These are phyloP conservation scores for Apiospora marii DNA, from an alignment of 2,329 filamentous ascomycete species.

Conservation along the genomic window DNA sequence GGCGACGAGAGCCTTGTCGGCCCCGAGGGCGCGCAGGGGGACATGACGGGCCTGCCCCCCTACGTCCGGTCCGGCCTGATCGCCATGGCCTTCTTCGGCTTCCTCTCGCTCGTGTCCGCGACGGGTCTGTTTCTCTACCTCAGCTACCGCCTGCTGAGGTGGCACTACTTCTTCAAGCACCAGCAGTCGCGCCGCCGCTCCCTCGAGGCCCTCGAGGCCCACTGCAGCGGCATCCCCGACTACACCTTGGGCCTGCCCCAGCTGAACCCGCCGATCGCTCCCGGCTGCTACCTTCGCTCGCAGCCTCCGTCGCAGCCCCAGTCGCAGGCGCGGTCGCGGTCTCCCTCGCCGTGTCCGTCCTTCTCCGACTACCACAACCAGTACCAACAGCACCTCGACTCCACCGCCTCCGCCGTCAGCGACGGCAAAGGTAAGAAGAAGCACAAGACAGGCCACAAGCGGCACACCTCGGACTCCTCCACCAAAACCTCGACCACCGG, in stretches of 20 bases:
- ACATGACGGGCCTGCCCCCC: neutral
- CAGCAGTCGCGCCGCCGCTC: neutral
- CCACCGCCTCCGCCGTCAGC: neutral
- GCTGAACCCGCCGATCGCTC: neutral
- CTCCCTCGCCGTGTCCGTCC: neutral
- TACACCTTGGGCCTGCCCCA: neutral
- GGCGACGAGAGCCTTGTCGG: neutral
- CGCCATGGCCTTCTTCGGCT: slow-evolving; percentile 28
- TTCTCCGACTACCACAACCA: slow-evolving; percentile 12
- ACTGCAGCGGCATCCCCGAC: slow-evolving; percentile 1
- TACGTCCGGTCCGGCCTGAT: slow-evolving; percentile 27
- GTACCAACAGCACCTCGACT: neutral
- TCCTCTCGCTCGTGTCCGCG: slow-evolving; percentile 27
- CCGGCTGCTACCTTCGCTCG: neutral
- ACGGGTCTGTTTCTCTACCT: slow-evolving; percentile 27
- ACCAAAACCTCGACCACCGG: neutral
- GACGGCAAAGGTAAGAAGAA: neutral
- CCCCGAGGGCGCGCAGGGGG: neutral
- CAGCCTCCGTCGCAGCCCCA: neutral
- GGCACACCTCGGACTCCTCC: neutral
- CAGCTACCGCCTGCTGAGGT: slow-evolving; percentile 27
- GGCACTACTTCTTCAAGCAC: slow-evolving; percentile 34
- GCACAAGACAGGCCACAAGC: neutral
- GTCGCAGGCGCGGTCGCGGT: neutral
- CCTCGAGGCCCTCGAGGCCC: neutral